A percentile compares a stretch with the other conserved stretches of the same genome.
phyloP scores from a whole-genome alignment of 2,329 filamentous ascomycete genomes.

The Stylonectria norvegica region DNA sequence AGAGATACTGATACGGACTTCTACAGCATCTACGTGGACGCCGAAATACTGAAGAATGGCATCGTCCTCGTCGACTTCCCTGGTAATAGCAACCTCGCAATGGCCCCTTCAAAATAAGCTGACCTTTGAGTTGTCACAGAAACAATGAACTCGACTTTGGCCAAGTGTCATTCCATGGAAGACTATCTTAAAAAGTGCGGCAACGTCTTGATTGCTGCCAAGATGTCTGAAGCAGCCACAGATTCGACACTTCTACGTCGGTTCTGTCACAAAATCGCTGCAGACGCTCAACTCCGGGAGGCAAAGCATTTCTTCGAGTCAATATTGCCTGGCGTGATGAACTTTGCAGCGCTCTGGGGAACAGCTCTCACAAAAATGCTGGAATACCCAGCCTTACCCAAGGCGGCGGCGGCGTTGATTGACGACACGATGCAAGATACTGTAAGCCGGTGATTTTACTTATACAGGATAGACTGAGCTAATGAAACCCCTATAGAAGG shows the following conservation, averaged over 20 bases:
- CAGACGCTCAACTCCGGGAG: constrained; percentile 30
- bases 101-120: background rate
- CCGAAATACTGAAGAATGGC: constrained; percentile 31
- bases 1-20: too few relatives aligned
- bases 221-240: constrained; percentile 32
- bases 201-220: constrained; percentile 33
- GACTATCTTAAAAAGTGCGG: constrained; percentile 34
- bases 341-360: constrained; percentile 29
- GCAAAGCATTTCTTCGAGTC: constrained; percentile 29
- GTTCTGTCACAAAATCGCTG: constrained; percentile 33
- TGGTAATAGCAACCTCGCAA: constrained; percentile 19
- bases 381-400: too few relatives aligned
- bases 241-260: constrained; percentile 32
- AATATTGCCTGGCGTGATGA: constrained; percentile 24
- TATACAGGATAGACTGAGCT: too few relatives aligned
- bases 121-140: constrained; percentile 3
- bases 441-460: too few relatives aligned
- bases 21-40: constrained; percentile 29
- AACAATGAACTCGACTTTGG: constrained; percentile 34
- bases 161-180: constrained; percentile 33
- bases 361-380: constrained; percentile 5
- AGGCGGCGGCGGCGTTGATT: background rate
- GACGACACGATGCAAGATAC: constrained; percentile 1
- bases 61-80: constrained; percentile 35
- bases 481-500: too few relatives aligned